Conservation (phyloP, 1,284 basidiomycete species). For the Coniferiporia weirii region DNA sequence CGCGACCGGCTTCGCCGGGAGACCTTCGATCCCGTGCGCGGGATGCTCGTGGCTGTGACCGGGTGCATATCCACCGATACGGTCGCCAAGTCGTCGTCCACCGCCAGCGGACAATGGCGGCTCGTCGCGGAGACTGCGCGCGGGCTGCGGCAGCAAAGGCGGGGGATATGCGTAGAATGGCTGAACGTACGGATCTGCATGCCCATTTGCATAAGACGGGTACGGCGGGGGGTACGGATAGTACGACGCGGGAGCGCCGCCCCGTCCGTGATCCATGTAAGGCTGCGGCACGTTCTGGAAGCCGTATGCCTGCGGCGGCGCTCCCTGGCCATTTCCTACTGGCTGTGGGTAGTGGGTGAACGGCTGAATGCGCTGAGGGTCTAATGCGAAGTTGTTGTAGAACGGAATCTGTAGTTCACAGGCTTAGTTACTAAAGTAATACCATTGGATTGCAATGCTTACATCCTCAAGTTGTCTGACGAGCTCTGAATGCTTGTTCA, state of each 20-base stretch:
- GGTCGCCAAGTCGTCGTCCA: slow-evolving; percentile 59
- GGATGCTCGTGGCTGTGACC: slow-evolving; percentile 43
- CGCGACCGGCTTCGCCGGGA: slow-evolving; percentile 70
- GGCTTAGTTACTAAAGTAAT: slow-evolving; percentile 21
- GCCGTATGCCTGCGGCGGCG: slow-evolving; percentile 76
- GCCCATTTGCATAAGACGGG: slow-evolving; percentile 39
- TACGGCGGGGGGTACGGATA: slow-evolving; percentile 24
- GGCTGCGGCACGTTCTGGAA: slow-evolving; percentile 51
- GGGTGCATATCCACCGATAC: slow-evolving; percentile 66
- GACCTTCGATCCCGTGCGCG: slow-evolving; percentile 58
- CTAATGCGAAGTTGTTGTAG: slow-evolving; percentile 91
- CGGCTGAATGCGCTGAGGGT: slow-evolving; percentile 87
- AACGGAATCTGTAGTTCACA: slow-evolving; percentile 59
- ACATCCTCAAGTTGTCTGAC: slow-evolving; percentile 77
- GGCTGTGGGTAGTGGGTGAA: slow-evolving; percentile 69
- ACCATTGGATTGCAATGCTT: slow-evolving; percentile 22
- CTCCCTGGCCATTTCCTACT: slow-evolving; percentile 57
- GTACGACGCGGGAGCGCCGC: slow-evolving; percentile 23
- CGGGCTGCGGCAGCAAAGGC: slow-evolving; percentile 48
- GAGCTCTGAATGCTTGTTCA: slow-evolving; percentile 82
- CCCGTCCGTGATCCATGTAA: slow-evolving; percentile 36
- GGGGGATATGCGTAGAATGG: slow-evolving; percentile 27
- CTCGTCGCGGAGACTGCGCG: slow-evolving; percentile 25
- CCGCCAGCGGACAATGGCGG: slow-evolving; percentile 17
- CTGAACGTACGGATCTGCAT: slow-evolving; percentile 43